Percentiles rank a stretch among this genome's conserved stretches.
These are phyloP conservation scores for Wickerhamomyces sp. DNA, from an alignment of 1,139 yeast genomes.

Conservation along the genomic window DNA sequence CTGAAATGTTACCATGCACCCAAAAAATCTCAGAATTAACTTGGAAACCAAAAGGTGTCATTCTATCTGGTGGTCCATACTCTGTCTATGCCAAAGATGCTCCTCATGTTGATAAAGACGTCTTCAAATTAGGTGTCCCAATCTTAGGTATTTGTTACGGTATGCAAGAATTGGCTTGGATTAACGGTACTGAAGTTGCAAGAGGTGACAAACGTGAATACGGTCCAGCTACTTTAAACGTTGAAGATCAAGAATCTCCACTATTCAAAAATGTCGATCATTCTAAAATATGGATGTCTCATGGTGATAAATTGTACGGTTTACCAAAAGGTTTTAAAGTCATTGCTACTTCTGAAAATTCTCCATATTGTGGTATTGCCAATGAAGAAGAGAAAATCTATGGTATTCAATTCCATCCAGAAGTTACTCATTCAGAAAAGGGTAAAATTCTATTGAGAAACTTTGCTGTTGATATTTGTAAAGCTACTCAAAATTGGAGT, in stretches of 20 bases:
- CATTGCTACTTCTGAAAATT: constrained; percentile 88
- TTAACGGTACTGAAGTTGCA: constrained; percentile 90
- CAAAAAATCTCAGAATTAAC: constrained; percentile 87
- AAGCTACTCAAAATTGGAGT: constrained; percentile 88
- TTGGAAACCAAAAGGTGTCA: constrained; percentile 96
- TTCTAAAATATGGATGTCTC: constrained; percentile 97
- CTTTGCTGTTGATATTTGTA: constrained; percentile 89
- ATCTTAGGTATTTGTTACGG: constrained; percentile 98
- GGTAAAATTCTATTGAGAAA: constrained; percentile 85
- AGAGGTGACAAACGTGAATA: constrained; percentile 98
- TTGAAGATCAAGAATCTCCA: constrained; percentile 61
- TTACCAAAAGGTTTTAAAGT: constrained; percentile 86
- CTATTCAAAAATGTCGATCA: constrained; percentile 85
- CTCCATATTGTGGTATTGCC: constrained; percentile 93
- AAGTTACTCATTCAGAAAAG: constrained; percentile 92
- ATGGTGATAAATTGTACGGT: constrained; percentile 91
- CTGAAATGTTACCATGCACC: constrained; percentile 99
- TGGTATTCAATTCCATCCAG: constrained; percentile 99
- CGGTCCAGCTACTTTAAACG: constrained; percentile 90
- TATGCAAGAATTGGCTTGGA: constrained; percentile 99
- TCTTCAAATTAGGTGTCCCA: constrained; percentile 88
- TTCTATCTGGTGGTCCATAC: constrained; percentile 96
- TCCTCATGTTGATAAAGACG: constrained; percentile 95
- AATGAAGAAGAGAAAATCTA: constrained; percentile 68
- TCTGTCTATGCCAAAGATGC: constrained; percentile 93